A percentile compares a stretch with the other conserved stretches of the same genome.
Evolutionary conservation across 106 monocot genomes (phyloP).

Genomic region (Platanthera guangdongensis): DNA sequence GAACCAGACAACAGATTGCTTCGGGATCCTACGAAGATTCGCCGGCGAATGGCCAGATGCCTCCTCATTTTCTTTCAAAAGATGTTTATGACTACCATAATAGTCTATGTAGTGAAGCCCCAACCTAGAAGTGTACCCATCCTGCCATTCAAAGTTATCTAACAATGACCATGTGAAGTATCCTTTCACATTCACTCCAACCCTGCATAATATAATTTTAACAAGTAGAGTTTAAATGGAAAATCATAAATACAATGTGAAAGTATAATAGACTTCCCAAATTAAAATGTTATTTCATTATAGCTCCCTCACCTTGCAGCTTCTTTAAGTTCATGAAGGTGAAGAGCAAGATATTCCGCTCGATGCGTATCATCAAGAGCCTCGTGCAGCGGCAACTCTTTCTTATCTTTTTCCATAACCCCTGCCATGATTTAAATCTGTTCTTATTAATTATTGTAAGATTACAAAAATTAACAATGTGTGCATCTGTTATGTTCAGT

Average conservation of each 20-base stretch:
- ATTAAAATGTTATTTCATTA: too few species aligned
- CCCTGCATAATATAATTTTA: not conserved
- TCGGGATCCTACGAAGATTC: too few species aligned
- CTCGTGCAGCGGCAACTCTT: not conserved
- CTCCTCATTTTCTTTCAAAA: too few species aligned
- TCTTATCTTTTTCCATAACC: not conserved
- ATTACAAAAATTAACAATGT: too few species aligned
- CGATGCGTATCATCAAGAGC: not conserved
- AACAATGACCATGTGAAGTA: conserved; percentile 10
- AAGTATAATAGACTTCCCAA: too few species aligned
- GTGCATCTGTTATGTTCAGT: too few species aligned
- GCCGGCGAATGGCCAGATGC: too few species aligned
- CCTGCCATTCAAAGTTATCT: conserved; percentile 9
- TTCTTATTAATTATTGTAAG: too few species aligned
- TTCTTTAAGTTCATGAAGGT: not conserved
- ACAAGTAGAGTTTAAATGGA: too few species aligned
- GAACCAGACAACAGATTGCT: too few species aligned
- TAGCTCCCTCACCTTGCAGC: not conserved
- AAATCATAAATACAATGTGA: too few species aligned
- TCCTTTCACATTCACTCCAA: conserved; percentile 8
- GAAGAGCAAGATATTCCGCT: not conserved
- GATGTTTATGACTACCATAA: not conserved
- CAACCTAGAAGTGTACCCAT: conserved; percentile 2
- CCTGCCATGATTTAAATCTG: not conserved
- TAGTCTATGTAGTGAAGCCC: conserved; percentile 1